Evolutionary conservation across 2,329 filamentous ascomycete genomes (phyloP).

Genomic region (Ophiostoma australiae): DNA sequence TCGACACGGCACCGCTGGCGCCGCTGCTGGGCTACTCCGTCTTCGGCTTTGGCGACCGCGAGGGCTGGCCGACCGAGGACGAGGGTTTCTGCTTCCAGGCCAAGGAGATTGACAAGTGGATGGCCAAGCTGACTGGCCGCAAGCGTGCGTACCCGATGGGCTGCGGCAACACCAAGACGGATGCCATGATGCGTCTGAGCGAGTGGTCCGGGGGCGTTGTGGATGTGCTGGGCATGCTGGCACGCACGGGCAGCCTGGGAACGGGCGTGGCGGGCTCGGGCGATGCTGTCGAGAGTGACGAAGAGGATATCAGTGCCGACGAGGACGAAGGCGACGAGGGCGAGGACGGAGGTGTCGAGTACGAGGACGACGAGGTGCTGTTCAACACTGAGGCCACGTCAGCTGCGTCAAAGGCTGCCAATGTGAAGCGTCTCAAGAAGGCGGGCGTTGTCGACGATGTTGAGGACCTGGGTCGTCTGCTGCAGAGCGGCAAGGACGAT

Average conservation of each 20-base stretch:
- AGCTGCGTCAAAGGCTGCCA: slow-evolving; percentile 32
- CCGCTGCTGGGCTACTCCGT: slow-evolving; percentile 79
- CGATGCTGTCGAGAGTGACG: slow-evolving; percentile 77
- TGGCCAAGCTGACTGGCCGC: slow-evolving; percentile 85
- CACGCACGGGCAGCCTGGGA: slow-evolving; percentile 52
- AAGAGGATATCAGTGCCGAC: slow-evolving; percentile 59
- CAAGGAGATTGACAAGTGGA: slow-evolving; percentile 86
- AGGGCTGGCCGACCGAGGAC: slow-evolving; percentile 86
- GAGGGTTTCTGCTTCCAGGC: slow-evolving; percentile 93
- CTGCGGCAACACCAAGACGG: slow-evolving; percentile 73
- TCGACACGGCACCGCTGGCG: slow-evolving; percentile 80
- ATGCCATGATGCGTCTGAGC: slow-evolving; percentile 59
- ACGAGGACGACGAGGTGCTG: slow-evolving; percentile 50
- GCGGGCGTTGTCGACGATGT: slow-evolving; percentile 63
- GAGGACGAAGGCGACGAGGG: slow-evolving; percentile 69
- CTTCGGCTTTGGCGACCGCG: slow-evolving; percentile 86
- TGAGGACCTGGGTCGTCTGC: slow-evolving; percentile 71
- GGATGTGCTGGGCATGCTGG: slow-evolving; percentile 64
- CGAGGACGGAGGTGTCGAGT: neutral
- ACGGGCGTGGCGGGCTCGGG: slow-evolving; percentile 73
- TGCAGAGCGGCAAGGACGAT: slow-evolving; percentile 45
- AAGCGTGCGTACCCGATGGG: slow-evolving; percentile 87
- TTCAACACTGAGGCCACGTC: slow-evolving; percentile 45
- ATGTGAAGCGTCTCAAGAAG: slow-evolving; percentile 41
- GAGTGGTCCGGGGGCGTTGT: slow-evolving; percentile 76